Conservation (phyloP, 805 yeast genomes). For the Sungouiella thailandica region DNA sequence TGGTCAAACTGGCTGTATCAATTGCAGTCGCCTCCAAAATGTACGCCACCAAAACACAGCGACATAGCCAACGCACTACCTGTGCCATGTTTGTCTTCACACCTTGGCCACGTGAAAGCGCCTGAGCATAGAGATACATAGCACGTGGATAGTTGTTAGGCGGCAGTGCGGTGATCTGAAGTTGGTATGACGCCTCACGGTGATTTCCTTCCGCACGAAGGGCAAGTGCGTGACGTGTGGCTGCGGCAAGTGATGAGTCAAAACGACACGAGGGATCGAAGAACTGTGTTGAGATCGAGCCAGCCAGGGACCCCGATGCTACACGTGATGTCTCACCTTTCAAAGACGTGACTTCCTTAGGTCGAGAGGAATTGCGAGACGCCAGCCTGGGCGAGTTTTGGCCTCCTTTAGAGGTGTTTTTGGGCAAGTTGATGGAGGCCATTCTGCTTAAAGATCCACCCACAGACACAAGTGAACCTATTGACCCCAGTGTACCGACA, state of each 20-base stretch:
- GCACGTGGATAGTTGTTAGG: constrained; percentile 55
- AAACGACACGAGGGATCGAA: constrained; percentile 7
- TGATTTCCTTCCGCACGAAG: constrained; percentile 55
- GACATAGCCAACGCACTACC: constrained; percentile 57
- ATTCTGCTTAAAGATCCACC: no score
- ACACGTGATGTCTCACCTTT: no score
- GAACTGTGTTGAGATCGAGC: constrained; percentile 5
- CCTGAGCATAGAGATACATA: constrained; percentile 63
- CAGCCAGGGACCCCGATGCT: constrained; percentile 3
- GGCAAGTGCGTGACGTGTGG: constrained; percentile 42
- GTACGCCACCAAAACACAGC: constrained; percentile 30
- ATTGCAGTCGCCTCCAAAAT: constrained; percentile 8
- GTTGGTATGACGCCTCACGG: constrained; percentile 64
- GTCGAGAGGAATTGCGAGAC: background rate
- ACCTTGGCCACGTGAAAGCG: constrained; percentile 66
- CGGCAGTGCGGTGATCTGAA: constrained; percentile 58
- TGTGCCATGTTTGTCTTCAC: constrained; percentile 49
- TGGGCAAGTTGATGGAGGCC: no score
- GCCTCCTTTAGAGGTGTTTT: no score
- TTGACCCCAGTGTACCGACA: background rate
- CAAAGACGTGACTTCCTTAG: no score
- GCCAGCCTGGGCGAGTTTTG: background rate
- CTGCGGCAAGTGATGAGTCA: constrained; percentile 25
- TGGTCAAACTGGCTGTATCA: constrained; percentile 7
- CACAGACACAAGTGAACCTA: background rate